Conservation (phyloP, 129 eudicot genomes). For the Flaveria robusta region DNA sequence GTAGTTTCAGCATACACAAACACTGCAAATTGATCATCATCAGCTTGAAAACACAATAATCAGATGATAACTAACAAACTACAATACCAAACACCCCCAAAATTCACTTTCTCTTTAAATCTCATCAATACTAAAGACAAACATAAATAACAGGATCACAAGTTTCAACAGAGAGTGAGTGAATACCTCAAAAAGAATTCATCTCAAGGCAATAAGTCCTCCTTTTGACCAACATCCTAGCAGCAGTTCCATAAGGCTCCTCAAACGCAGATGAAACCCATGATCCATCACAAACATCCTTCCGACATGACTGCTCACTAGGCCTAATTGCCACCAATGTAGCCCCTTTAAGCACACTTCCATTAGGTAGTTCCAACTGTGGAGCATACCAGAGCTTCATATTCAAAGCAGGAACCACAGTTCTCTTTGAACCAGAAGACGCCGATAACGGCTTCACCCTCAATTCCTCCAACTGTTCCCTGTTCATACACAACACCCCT, state of each 20-base stretch:
- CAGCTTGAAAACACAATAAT: slow-evolving; percentile 1
- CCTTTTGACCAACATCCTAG: slow-evolving; percentile 83
- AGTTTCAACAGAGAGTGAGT: not conserved
- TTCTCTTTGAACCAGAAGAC: slow-evolving; percentile 76
- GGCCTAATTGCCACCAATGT: slow-evolving; percentile 88
- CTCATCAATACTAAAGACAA: not conserved
- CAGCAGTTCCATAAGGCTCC: slow-evolving; percentile 83
- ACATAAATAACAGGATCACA: not conserved
- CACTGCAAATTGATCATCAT: not conserved
- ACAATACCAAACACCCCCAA: not conserved
- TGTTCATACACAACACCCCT: slow-evolving; percentile 88
- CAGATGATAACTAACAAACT: not conserved
- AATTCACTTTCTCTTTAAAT: not conserved
- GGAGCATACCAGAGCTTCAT: slow-evolving; percentile 98
- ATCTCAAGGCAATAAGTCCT: slow-evolving; percentile 83
- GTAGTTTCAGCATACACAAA: too few relatives aligned
- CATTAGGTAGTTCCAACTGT: slow-evolving; percentile 70
- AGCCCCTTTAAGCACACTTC: slow-evolving; percentile 80
- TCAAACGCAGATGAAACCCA: slow-evolving; percentile 80
- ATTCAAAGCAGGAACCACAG: slow-evolving; percentile 83
- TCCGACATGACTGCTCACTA: slow-evolving; percentile 60
- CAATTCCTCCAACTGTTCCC: slow-evolving; percentile 88
- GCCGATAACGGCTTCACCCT: slow-evolving; percentile 97
- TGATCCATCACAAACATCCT: slow-evolving; percentile 58
- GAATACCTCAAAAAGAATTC: slow-evolving; percentile 64